Evolutionary conservation across 2,329 filamentous ascomycete genomes (phyloP).

Genomic region (Mollisiaceae sp.): DNA sequence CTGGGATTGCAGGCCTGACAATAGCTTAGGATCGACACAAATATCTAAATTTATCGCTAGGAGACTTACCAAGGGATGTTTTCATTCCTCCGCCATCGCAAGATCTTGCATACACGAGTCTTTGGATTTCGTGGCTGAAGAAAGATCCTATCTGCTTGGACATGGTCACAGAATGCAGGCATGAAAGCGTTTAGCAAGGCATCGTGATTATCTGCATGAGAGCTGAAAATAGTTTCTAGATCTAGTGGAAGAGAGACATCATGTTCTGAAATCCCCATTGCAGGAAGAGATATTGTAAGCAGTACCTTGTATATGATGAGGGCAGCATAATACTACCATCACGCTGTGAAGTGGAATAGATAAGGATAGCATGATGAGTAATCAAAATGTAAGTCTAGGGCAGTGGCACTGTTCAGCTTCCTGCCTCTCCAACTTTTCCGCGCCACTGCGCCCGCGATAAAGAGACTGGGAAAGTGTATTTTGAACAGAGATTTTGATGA

Average conservation of each 20-base stretch:
- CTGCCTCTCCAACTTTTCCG: too few relatives aligned
- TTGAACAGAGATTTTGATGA: too few relatives aligned
- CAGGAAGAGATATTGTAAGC: not conserved
- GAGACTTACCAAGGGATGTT: slow-evolving; percentile 18
- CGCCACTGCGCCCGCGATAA: too few relatives aligned
- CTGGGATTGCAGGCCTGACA: slow-evolving; percentile 10
- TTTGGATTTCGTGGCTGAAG: slow-evolving; percentile 24
- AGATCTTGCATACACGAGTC: slow-evolving; percentile 25
- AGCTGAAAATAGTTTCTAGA: slow-evolving; percentile 22
- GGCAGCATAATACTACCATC: not conserved
- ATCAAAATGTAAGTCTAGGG: too few relatives aligned
- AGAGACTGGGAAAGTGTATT: too few relatives aligned
- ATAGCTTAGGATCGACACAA: not conserved
- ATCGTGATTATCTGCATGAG: slow-evolving; percentile 8
- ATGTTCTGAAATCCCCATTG: not conserved
- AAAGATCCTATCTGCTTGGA: slow-evolving; percentile 27
- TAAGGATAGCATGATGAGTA: too few relatives aligned
- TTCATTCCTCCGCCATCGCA: slow-evolving; percentile 25
- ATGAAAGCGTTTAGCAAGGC: slow-evolving; percentile 24
- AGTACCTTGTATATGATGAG: not conserved
- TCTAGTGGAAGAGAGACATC: slow-evolving; percentile 15
- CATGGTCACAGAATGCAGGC: slow-evolving; percentile 26
- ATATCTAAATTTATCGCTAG: not conserved
- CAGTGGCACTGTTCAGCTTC: too few relatives aligned
- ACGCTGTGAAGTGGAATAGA: too few relatives aligned